Conservation (phyloP, 306 rosid species). For the Vigna angularis region DNA sequence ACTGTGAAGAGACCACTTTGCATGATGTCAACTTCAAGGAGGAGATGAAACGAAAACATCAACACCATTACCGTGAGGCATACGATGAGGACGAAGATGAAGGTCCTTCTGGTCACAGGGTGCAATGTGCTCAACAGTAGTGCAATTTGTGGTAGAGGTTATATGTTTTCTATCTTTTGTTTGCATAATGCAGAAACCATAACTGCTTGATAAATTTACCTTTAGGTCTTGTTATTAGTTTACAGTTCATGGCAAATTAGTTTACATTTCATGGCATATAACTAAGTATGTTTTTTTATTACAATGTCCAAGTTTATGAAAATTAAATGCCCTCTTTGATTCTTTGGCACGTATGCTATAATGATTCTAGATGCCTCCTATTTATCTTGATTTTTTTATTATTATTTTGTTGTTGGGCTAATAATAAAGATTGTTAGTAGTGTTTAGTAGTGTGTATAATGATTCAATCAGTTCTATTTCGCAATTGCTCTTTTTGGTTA, state of each 20-base stretch:
- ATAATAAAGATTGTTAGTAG: too few species aligned
- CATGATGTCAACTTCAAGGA: slow-evolving; percentile 70
- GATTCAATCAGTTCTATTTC: too few species aligned
- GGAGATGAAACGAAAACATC: slow-evolving; percentile 68
- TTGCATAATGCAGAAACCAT: slow-evolving; percentile 46
- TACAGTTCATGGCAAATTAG: slow-evolving; percentile 10
- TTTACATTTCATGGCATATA: background rate
- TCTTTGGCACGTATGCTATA: too few species aligned
- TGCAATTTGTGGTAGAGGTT: slow-evolving; percentile 26
- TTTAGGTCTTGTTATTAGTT: slow-evolving; percentile 35
- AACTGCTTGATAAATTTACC: slow-evolving; percentile 39
- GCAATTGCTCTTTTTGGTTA: too few species aligned
- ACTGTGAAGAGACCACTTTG: slow-evolving; percentile 70
- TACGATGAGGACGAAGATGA: slow-evolving; percentile 73
- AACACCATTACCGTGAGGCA: slow-evolving; percentile 57
- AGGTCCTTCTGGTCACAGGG: slow-evolving; percentile 49
- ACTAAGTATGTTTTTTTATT: slow-evolving; percentile 22
- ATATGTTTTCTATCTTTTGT: slow-evolving; percentile 28
- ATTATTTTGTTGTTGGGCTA: too few species aligned
- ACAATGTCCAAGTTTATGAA: slow-evolving; percentile 35
- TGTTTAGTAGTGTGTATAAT: too few species aligned
- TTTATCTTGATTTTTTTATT: too few species aligned
- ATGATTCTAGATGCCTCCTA: too few species aligned
- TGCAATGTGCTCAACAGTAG: slow-evolving; percentile 83
- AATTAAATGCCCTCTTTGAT: slow-evolving; percentile 20